These are phyloP conservation scores for Trichoderma atrobrunneum DNA, from an alignment of 2,329 filamentous ascomycete genomes.

Conservation along the genomic window DNA sequence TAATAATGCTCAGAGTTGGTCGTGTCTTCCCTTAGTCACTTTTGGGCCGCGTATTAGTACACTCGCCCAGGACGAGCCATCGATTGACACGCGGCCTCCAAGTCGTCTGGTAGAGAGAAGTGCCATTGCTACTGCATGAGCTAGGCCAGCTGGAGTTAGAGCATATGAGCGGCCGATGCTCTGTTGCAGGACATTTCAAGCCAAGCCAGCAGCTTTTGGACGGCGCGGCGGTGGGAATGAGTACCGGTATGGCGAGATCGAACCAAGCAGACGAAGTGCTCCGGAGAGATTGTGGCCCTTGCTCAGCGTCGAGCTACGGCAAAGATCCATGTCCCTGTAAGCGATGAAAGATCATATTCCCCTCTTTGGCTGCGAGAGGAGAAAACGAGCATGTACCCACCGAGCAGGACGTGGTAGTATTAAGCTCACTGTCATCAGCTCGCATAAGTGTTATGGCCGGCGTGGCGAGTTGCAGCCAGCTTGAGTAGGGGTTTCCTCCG, in stretches of 20 bases:
- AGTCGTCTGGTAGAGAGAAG: background rate
- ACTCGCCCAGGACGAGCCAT: background rate
- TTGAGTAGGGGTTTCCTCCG: background rate
- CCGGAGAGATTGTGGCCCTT: background rate
- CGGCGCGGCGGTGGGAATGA: background rate
- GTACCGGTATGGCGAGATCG: background rate
- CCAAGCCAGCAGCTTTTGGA: background rate
- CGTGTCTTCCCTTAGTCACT: background rate
- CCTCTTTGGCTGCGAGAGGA: background rate
- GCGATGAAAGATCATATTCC: background rate
- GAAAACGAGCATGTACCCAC: background rate
- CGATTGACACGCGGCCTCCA: background rate
- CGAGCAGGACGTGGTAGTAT: background rate
- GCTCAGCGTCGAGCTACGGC: background rate
- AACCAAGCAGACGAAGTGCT: background rate
- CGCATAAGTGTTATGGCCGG: background rate
- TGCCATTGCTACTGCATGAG: background rate
- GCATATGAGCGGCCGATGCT: background rate
- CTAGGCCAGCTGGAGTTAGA: conserved; percentile 1
- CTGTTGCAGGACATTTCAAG: background rate
- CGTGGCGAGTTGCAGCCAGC: background rate
- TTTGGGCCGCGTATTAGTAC: too few species aligned
- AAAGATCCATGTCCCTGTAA: background rate
- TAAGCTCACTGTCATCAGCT: background rate
- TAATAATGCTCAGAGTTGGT: background rate